Evolutionary conservation across 2,329 filamentous ascomycete genomes (phyloP).

Genomic region (Celoporthe dispersa): DNA sequence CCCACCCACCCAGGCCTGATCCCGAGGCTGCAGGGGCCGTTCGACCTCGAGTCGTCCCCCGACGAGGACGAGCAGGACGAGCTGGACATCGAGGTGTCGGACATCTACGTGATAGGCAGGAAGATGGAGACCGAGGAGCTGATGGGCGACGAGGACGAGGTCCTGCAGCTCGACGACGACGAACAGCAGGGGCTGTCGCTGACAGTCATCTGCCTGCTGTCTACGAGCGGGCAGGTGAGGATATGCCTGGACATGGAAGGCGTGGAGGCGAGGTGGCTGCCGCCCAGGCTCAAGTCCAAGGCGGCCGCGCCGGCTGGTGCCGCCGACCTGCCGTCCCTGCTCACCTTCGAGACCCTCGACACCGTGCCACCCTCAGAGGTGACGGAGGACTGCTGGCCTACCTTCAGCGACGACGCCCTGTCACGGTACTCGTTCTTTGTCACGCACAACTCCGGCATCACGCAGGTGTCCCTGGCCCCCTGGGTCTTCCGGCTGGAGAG

Average conservation of each 20-base stretch:
- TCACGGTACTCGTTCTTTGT: slow-evolving; percentile 68
- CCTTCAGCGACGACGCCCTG: slow-evolving; percentile 64
- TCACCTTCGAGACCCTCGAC: slow-evolving; percentile 67
- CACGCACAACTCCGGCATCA: slow-evolving; percentile 64
- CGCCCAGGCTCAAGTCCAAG: slow-evolving; percentile 58
- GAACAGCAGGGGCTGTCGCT: slow-evolving; percentile 65
- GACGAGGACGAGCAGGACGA: slow-evolving; percentile 59
- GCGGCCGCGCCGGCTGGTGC: slow-evolving; percentile 45
- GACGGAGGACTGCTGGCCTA: slow-evolving; percentile 62
- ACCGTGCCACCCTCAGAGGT: slow-evolving; percentile 60
- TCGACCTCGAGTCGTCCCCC: slow-evolving; percentile 59
- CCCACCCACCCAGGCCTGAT: slow-evolving; percentile 61
- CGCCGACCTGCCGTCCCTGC: slow-evolving; percentile 51
- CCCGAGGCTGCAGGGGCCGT: slow-evolving; percentile 66
- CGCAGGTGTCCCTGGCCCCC: slow-evolving; percentile 61
- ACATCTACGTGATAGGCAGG: slow-evolving; percentile 66
- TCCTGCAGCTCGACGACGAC: slow-evolving; percentile 59
- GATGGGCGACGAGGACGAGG: slow-evolving; percentile 68
- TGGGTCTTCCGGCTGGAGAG: slow-evolving; percentile 69
- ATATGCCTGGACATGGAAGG: slow-evolving; percentile 66
- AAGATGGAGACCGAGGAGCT: slow-evolving; percentile 64
- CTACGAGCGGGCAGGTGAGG: slow-evolving; percentile 63
- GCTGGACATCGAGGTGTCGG: slow-evolving; percentile 59
- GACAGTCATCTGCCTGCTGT: slow-evolving; percentile 62
- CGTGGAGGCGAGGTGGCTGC: slow-evolving; percentile 69